A percentile compares a stretch with the other conserved stretches of the same genome.
These are phyloP conservation scores for Agastache rugosa DNA, from an alignment of 257 asterid genomes.

Conservation along the genomic window DNA sequence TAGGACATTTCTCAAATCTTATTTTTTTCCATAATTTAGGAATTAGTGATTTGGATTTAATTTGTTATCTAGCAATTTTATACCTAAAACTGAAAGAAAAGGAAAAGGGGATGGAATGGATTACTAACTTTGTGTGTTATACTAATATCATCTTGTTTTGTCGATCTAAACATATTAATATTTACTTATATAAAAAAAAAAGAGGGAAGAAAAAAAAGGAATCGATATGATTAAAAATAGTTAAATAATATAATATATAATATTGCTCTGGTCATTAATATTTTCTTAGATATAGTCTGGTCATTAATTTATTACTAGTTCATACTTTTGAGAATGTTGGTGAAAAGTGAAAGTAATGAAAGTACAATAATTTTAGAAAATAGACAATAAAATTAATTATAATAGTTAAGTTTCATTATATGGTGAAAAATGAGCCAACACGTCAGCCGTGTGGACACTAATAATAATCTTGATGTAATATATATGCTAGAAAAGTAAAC, in stretches of 20 bases:
- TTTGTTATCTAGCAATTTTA: not conserved
- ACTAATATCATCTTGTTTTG: too few relatives aligned
- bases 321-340: not conserved
- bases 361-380: not conserved
- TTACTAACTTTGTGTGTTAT: too few relatives aligned
- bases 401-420: not conserved
- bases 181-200: too few relatives aligned
- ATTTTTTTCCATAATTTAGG: not conserved
- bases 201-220: not conserved
- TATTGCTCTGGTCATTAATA: not conserved
- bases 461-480: not conserved
- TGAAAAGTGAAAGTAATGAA: not conserved
- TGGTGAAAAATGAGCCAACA: not conserved
- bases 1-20: conserved; percentile 16
- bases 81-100: not conserved
- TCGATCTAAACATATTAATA: too few relatives aligned
- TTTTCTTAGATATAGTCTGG: too few relatives aligned
- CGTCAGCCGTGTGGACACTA: not conserved
- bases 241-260: not conserved
- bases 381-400: not conserved
- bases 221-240: not conserved
- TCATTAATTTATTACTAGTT: not conserved
- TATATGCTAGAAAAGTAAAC: not conserved
- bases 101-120: not conserved
- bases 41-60: not conserved